Evolutionary conservation across 2,329 filamentous ascomycete genomes (phyloP), one percentile per base, ranked within the genome.

Genomic region (Didymella segeticola): DNA sequence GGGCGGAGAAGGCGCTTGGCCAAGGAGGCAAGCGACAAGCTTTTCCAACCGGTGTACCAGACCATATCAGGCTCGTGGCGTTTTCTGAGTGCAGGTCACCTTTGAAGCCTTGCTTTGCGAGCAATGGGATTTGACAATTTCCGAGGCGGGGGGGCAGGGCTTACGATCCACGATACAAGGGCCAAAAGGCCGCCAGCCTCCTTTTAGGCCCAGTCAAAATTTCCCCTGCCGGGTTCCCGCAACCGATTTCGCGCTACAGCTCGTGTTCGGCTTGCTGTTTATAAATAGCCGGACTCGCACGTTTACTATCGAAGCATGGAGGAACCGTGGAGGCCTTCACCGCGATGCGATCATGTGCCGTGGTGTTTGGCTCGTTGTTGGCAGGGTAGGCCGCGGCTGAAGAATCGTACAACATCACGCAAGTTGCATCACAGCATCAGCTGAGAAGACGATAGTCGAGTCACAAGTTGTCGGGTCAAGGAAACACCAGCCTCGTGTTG

Each of bases 181-280:
- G 20, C n/a, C 5, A 10, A 26, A 37, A 31, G 25, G 51, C 34
- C 29, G 25, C 29, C 45, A 49, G 46, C 39, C 51, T 49, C 51
- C 51, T 45, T 54, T 45, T 15, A 15, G 45, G 30, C 51, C 51
- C 51, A 54, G 45, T 33, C 39, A 45, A 45, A 54, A 54, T 54
- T 34, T 54, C 45, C 25, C 51, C 19, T 29, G 41, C 46, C 41
- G 29, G 23, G 29, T 29, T 49, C 41, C 45, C 45, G 41, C 29
- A 5, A 27, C 14, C 17, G 33, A 47, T 43, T 47, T 25, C 50
- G 37, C 43, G 12, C 37, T 25, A 36, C 39, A 37, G 30, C 37
- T 53, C 43, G 43, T 47, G 36, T 53, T 22, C 29, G 33, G 39
- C 45, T 36, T 10, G 29, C 20, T 25, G 22, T 27, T 15, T 49